Percentiles rank a stretch among this genome's conserved stretches.
These are phyloP conservation scores for Collybiopsis confluens DNA, from an alignment of 768 basidiomycete genomes.

Conservation along the genomic window DNA sequence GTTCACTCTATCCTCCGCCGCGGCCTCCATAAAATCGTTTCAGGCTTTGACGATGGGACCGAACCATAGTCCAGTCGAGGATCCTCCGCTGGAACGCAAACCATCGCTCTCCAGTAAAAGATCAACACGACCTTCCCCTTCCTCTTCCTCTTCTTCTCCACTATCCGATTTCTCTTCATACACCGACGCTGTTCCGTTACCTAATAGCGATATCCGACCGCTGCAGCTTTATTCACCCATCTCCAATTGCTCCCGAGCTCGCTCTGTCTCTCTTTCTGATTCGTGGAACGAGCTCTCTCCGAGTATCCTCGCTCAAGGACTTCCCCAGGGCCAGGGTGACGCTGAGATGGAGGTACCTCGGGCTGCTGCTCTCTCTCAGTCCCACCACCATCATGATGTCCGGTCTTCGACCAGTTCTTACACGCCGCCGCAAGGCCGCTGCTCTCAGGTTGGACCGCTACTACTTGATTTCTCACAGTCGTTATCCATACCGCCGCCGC, in stretches of 20 bases:
- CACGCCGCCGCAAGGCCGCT: background rate
- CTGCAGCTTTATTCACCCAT: conserved; percentile 1
- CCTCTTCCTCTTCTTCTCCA: background rate
- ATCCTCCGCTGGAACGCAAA: background rate
- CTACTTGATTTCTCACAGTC: background rate
- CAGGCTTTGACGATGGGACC: background rate
- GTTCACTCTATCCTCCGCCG: background rate
- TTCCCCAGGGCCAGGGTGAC: background rate
- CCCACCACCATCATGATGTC: background rate
- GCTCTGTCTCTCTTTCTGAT: background rate
- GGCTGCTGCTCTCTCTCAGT: no score
- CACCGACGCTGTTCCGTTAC: background rate
- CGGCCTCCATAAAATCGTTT: background rate
- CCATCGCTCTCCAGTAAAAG: background rate
- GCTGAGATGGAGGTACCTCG: background rate
- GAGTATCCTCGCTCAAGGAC: background rate
- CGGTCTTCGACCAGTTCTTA: background rate
- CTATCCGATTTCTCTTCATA: background rate
- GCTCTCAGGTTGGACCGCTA: no score
- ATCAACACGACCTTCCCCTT: background rate
- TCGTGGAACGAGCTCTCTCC: background rate
- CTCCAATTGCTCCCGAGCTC: background rate
- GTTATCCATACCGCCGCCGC: background rate
- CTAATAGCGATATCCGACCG: background rate
- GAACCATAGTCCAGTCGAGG: background rate